Conservation (phyloP, 768 basidiomycete genomes). For the Lactarius evosmus region DNA sequence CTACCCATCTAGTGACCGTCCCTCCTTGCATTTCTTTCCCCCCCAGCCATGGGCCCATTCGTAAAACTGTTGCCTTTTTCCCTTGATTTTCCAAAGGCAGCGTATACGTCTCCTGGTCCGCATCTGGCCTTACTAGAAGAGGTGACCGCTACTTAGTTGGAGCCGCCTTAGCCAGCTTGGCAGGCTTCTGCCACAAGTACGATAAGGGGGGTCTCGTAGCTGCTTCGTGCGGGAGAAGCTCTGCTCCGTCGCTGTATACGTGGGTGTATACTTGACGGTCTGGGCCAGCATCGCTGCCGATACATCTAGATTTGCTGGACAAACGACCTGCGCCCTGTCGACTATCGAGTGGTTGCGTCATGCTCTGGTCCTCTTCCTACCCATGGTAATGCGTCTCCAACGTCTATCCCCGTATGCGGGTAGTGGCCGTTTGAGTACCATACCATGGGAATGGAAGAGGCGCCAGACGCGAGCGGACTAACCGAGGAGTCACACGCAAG, state of each 20-base stretch:
- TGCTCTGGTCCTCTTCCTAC: conserved; percentile 34
- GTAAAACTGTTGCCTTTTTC: neutral
- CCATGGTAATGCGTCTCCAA: conserved; percentile 31
- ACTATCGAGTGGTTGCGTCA: conserved; percentile 6
- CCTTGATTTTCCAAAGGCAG: neutral
- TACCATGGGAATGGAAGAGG: conserved; percentile 53
- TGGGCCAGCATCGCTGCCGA: neutral
- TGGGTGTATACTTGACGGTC: neutral
- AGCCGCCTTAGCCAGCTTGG: neutral
- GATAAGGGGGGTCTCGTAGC: neutral
- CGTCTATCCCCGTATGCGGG: conserved; percentile 15
- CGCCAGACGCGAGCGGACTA: conserved; percentile 29
- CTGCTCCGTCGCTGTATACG: neutral
- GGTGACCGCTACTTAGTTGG: neutral
- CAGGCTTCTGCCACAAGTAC: neutral
- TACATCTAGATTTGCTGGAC: neutral
- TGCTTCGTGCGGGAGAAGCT: neutral
- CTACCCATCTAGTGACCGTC: neutral
- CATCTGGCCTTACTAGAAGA: neutral
- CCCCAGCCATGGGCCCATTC: neutral
- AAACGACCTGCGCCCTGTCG: neutral
- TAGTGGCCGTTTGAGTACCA: conserved; percentile 32
- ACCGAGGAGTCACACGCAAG: conserved; percentile 6
- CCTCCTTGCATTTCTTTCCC: neutral
- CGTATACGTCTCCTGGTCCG: neutral